These are phyloP conservation scores for Hawksworthiomyces lignivorus DNA, from an alignment of 2,329 filamentous ascomycete species.

Conservation along the genomic window DNA sequence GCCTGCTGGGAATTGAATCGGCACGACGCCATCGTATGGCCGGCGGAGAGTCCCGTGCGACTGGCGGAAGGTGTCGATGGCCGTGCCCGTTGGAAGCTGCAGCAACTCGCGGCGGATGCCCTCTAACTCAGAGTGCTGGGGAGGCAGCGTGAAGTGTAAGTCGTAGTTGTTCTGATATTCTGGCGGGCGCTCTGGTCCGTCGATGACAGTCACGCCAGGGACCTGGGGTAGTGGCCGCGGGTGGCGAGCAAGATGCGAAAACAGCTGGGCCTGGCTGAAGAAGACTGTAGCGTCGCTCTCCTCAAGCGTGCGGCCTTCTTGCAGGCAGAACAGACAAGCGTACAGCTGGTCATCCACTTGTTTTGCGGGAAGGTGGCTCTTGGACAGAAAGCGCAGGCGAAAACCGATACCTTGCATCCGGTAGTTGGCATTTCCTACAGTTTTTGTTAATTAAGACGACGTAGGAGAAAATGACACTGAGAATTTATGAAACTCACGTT, in stretches of 20 bases:
- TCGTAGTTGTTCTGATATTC: slow-evolving; percentile 43
- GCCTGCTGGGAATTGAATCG: slow-evolving; percentile 29
- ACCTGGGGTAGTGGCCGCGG: slow-evolving; percentile 44
- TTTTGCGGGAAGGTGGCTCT: slow-evolving; percentile 43
- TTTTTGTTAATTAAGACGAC: too few species aligned
- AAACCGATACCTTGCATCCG: slow-evolving; percentile 38
- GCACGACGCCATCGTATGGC: slow-evolving; percentile 15
- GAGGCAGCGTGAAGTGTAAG: slow-evolving; percentile 37
- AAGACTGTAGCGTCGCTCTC: slow-evolving; percentile 51
- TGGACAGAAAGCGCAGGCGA: slow-evolving; percentile 48
- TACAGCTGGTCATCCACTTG: slow-evolving; percentile 46
- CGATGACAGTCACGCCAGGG: slow-evolving; percentile 40
- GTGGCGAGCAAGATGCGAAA: slow-evolving; percentile 45
- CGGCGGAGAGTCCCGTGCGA: slow-evolving; percentile 34
- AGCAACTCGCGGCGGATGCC: slow-evolving; percentile 33
- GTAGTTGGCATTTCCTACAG: slow-evolving; percentile 42
- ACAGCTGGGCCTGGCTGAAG: slow-evolving; percentile 44
- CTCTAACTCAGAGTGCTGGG: slow-evolving; percentile 32
- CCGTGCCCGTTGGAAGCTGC: slow-evolving; percentile 35
- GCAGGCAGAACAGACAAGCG: slow-evolving; percentile 47
- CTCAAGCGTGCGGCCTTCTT: slow-evolving; percentile 40
- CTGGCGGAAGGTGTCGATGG: slow-evolving; percentile 39
- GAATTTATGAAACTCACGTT: slow-evolving; percentile 36
- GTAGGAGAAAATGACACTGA: too few species aligned
- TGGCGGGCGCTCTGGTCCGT: slow-evolving; percentile 32